Conservation (phyloP, 371 early-diverging fungal species). For the Gilbertella persicaria region DNA sequence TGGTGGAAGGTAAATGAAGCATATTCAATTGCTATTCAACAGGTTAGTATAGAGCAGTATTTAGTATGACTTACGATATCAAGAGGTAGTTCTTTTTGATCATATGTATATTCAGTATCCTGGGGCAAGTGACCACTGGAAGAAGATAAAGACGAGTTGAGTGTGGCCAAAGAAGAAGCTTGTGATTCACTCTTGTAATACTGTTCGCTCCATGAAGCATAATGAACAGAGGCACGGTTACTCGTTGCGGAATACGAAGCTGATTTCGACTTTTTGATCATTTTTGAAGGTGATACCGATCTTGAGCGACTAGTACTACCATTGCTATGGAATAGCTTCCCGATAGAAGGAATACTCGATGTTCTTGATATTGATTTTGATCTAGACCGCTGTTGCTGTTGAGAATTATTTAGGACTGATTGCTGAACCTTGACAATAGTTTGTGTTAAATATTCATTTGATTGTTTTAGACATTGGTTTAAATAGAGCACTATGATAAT, state of each 20-base stretch:
- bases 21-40: too few species aligned
- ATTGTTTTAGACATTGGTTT: conserved; percentile 20
- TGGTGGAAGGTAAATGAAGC: too few species aligned
- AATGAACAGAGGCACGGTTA: conserved; percentile 3
- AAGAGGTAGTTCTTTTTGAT: too few species aligned
- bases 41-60: too few species aligned
- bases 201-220: conserved; percentile 6
- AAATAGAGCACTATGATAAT: conserved; percentile 17
- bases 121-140: too few species aligned
- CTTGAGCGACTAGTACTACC: conserved; percentile 5
- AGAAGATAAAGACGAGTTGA: too few species aligned
- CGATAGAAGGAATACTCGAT: conserved; percentile 36
- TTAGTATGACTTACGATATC: too few species aligned
- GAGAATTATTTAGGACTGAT: neutral
- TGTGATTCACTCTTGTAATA: too few species aligned
- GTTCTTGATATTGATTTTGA: conserved; percentile 22
- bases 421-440: conserved; percentile 7
- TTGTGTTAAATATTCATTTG: conserved; percentile 17
- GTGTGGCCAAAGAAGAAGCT: too few species aligned
- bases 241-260: neutral
- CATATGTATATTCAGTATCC: too few species aligned
- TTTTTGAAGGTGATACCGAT: conserved; percentile 17
- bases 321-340: conserved; percentile 32
- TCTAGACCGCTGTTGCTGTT: conserved; percentile 24
- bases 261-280: conserved; percentile 7